These are phyloP conservation scores for Epichloe sibirici DNA, from an alignment of 2,329 filamentous ascomycete species.

Conservation along the genomic window DNA sequence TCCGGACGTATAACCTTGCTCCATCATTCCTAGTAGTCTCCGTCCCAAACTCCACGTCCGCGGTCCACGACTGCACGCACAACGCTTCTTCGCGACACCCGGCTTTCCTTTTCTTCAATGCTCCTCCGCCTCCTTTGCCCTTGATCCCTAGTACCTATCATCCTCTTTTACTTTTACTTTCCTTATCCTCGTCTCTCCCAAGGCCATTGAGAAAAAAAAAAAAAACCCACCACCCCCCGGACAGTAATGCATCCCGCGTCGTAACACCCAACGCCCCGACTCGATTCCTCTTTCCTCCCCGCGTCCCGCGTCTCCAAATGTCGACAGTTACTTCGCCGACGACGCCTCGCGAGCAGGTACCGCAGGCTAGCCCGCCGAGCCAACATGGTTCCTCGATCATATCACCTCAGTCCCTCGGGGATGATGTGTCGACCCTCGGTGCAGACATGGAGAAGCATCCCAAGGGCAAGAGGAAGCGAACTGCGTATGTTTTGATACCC, in stretches of 20 bases:
- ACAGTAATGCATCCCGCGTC: constrained; percentile 8
- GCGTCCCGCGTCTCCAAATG: constrained; percentile 10
- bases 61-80: constrained; percentile 5
- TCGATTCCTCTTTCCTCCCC: background rate
- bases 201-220: background rate
- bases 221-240: background rate
- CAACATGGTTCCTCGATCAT: constrained; percentile 14
- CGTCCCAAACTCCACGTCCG: constrained; percentile 2
- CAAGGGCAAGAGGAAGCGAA: constrained; percentile 51
- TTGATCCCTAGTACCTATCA: background rate
- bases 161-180: background rate
- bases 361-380: constrained; percentile 10
- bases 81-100: constrained; percentile 9
- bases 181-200: background rate
- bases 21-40: constrained; percentile 1
- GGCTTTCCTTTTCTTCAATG: background rate
- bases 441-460: constrained; percentile 32
- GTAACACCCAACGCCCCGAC: constrained; percentile 1
- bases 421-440: constrained; percentile 1
- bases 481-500: constrained; percentile 37
- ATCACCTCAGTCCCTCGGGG: constrained; percentile 7
- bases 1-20: background rate
- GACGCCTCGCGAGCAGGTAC: constrained; percentile 13
- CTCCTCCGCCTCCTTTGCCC: background rate
- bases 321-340: constrained; percentile 14